These are phyloP conservation scores for Juncus inflexus DNA, from an alignment of 176 grass and related monocot genomes.

Conservation along the genomic window DNA sequence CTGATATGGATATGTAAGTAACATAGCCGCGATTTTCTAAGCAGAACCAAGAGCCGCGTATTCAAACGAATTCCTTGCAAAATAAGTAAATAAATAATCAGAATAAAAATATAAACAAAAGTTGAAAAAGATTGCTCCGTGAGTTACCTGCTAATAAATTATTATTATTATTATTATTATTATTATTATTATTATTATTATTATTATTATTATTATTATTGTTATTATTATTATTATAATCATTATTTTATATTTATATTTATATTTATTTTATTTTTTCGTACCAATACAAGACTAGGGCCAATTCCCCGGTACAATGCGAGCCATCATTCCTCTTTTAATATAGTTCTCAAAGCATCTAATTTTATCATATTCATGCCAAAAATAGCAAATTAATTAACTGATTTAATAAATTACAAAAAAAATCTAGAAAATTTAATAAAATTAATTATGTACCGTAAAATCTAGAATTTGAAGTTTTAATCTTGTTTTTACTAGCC, in stretches of 20 bases:
- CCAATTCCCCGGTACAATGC: slow-evolving; percentile 91
- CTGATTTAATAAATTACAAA: slow-evolving; percentile 1
- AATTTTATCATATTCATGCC: slow-evolving; percentile 34
- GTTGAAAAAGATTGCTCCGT: slow-evolving; percentile 56
- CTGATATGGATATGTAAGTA: slow-evolving; percentile 97
- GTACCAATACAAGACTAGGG: slow-evolving; percentile 86
- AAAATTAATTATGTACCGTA: slow-evolving; percentile 42
- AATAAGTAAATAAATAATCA: slow-evolving; percentile 22
- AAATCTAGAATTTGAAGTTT: slow-evolving; percentile 90
- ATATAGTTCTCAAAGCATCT: slow-evolving; percentile 98
- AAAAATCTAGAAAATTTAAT: neutral
- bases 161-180: neutral
- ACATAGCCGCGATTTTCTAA: slow-evolving; percentile 79
- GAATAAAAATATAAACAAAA: slow-evolving; percentile 1
- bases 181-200: too few relatives aligned
- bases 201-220: too few relatives aligned
- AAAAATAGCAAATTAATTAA: slow-evolving; percentile 30
- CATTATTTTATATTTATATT: too few relatives aligned
- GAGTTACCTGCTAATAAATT: slow-evolving; percentile 61
- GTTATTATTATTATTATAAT: too few relatives aligned
- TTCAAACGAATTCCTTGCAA: slow-evolving; percentile 67
- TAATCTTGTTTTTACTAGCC: slow-evolving; percentile 94
- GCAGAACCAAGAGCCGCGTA: slow-evolving; percentile 71
- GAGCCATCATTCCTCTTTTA: slow-evolving; percentile 89
- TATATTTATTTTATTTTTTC: neutral